Evolutionary conservation across 2,329 filamentous ascomycete genomes (phyloP), one percentile per base, ranked within the genome.

Genomic region (Gaeumannomyces tritici): DNA sequence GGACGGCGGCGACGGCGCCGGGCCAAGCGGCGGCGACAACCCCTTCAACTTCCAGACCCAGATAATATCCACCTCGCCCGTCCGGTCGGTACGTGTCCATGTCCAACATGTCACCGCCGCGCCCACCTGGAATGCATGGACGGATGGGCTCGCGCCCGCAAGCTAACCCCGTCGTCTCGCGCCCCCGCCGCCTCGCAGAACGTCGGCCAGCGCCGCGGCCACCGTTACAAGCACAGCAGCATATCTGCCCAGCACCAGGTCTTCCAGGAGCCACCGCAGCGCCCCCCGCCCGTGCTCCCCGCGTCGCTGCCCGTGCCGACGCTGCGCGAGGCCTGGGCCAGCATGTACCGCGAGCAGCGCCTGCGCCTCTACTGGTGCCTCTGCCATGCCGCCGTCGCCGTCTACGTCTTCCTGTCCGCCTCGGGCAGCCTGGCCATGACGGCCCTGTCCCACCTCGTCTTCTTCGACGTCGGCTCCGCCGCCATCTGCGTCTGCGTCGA

Each of bases 221-320:
- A 99, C 79, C 92, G 95, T 73, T 99, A 99, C 82, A 96, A 97
- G 73, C 93, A 98, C 78, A 96, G 90, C 73, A 96, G 91, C 73
- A 89, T 99, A 63, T 96, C 91, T 26, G 78, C 85, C 9, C 85
- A 88, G 69, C 93, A 98, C 73, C 93, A 97, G 74, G 96, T 98
- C 74, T 96, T 98, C 75, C 90, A 96, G 69, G 92, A 97, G 73
- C 95, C 95, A 8, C 88, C 92, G 0, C 89, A 86, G 5, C 85
- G 93, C 61, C 89, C 93, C 0, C 93, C 95, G 4, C 84, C 96
- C 28, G 89, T 93, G 51, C 84, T 99, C 0, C 95, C 95, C 1
- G 91, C 93, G 62, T 96, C 93, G 35, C 83, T 99, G 0, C 95
- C 95, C 0, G 89, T 97, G 51, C 95, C 95, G 0, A 99, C 93